phyloP scores from a whole-genome alignment of 2,329 filamentous ascomycete species.

The Cladophialophora carrionii region DNA sequence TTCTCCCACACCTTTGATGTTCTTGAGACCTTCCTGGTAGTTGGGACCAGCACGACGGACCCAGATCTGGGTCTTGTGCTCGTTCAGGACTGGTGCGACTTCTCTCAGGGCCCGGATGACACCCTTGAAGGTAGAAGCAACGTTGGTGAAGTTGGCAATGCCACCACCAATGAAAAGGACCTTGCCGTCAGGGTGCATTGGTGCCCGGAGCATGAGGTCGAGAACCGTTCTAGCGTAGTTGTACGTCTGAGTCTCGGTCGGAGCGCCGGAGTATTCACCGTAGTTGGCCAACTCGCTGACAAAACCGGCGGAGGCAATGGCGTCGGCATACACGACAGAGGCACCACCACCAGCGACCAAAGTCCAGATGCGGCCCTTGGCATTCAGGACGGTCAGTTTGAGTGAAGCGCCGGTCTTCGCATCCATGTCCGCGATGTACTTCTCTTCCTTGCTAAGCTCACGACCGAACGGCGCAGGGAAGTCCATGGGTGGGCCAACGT shows the following conservation, averaged over 20 bases:
- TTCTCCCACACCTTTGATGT: conserved; percentile 95
- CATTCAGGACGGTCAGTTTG: conserved; percentile 95
- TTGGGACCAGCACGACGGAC: conserved; percentile 88
- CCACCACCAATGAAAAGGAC: conserved; percentile 99
- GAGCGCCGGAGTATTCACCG: conserved; percentile 98
- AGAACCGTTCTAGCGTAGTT: conserved; percentile 97
- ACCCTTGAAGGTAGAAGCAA: conserved; percentile 99
- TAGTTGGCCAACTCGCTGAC: conserved; percentile 98
- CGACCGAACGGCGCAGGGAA: conserved; percentile 99
- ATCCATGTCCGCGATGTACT: conserved; percentile 97
- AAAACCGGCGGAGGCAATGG: conserved; percentile 94
- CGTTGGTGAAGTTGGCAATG: conserved; percentile 99
- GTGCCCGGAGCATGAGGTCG: conserved; percentile 94
- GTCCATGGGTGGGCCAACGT: conserved; percentile 96
- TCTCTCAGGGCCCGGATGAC: conserved; percentile 95
- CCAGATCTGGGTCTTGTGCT: conserved; percentile 99
- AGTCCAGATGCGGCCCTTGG: conserved; percentile 92
- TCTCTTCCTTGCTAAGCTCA: conserved; percentile 98
- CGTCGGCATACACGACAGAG: conserved; percentile 97
- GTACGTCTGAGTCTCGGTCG: conserved; percentile 98
- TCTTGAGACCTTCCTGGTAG: conserved; percentile 99
- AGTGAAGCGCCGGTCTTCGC: conserved; percentile 99
- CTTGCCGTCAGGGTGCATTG: conserved; percentile 85
- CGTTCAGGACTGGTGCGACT: conserved; percentile 78
- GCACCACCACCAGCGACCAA: conserved; percentile 99